Evolutionary conservation across 2,329 filamentous ascomycete species (phyloP).

Genomic region (Keithomyces neogunnii): DNA sequence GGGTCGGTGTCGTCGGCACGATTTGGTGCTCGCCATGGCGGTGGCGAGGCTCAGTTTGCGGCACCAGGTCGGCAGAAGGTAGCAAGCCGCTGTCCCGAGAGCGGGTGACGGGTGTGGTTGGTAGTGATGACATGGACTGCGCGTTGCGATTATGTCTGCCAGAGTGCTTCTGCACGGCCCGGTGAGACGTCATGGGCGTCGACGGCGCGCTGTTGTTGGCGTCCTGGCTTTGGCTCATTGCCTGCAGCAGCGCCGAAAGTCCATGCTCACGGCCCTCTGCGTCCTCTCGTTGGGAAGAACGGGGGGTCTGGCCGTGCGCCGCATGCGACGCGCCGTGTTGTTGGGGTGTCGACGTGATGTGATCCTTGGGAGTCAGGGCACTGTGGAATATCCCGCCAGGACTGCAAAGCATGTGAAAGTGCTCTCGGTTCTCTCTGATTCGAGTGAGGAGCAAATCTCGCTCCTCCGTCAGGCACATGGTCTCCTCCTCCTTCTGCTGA

Average conservation of each 20-base stretch:
- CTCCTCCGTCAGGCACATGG: constrained; percentile 62
- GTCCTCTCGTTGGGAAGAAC: constrained; percentile 18
- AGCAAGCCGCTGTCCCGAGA: constrained; percentile 43
- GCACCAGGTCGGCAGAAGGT: constrained; percentile 54
- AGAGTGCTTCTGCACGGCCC: constrained; percentile 37
- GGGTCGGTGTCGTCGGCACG: constrained; percentile 35
- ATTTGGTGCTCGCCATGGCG: constrained; percentile 32
- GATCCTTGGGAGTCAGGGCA: constrained; percentile 49
- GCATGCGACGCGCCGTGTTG: constrained; percentile 30
- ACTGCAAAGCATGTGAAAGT: constrained; percentile 70
- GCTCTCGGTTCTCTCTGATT: constrained; percentile 83
- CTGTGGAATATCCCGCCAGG: constrained; percentile 61
- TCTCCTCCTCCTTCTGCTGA: constrained; percentile 67
- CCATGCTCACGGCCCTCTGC: constrained; percentile 40
- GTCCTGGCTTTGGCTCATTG: constrained; percentile 55
- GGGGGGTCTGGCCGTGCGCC: constrained; percentile 44
- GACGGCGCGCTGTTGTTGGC: constrained; percentile 62
- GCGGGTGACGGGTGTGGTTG: constrained; percentile 60
- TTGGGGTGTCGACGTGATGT: constrained; percentile 36
- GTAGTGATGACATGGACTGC: constrained; percentile 79
- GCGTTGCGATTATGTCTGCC: constrained; percentile 64
- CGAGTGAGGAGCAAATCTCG: constrained; percentile 70
- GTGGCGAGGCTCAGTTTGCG: constrained; percentile 48
- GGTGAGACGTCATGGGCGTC: constrained; percentile 49
- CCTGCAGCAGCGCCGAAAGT: constrained; percentile 73